A percentile compares a stretch with the other conserved stretches of the same genome.
Evolutionary conservation across 1,284 basidiomycete species (phyloP).

Genomic region (Mycosarcoma maydis): DNA sequence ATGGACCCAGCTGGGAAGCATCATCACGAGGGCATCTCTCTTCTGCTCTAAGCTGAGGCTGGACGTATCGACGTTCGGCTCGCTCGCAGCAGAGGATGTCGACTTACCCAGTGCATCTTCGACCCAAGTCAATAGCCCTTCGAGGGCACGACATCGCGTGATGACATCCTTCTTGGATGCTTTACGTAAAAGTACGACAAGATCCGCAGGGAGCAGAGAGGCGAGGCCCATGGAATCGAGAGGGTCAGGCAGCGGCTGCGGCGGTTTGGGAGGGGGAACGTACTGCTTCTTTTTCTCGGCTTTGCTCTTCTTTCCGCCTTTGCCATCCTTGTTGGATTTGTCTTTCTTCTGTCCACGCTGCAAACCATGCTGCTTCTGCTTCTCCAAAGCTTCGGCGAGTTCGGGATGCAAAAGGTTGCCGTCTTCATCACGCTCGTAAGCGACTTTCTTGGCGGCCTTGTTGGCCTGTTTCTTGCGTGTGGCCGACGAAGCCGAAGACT

Average conservation of each 20-base stretch:
- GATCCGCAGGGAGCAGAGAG: conserved; percentile 72
- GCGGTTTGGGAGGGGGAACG: conserved; percentile 71
- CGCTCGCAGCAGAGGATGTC: conserved; percentile 54
- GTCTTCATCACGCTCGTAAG: conserved; percentile 45
- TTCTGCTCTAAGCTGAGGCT: conserved; percentile 41
- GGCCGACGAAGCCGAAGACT: conserved; percentile 64
- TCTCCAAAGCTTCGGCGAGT: conserved; percentile 29
- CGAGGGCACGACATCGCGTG: conserved; percentile 85
- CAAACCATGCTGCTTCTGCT: conserved; percentile 22
- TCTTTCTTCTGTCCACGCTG: conserved; percentile 61
- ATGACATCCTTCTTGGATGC: conserved; percentile 90
- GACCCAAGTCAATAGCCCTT: conserved; percentile 82
- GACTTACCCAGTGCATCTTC: conserved; percentile 69
- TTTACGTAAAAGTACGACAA: conserved; percentile 82
- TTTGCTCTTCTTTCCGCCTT: conserved; percentile 49
- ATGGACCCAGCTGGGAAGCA: conserved; percentile 91
- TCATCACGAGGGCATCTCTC: conserved; percentile 72
- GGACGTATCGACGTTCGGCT: conserved; percentile 43
- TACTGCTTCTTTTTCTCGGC: conserved; percentile 61
- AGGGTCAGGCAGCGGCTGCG: conserved; percentile 85
- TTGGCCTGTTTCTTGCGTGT: conserved; percentile 66
- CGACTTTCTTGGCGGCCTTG: conserved; percentile 56
- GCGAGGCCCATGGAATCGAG: conserved; percentile 85
- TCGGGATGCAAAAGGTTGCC: conserved; percentile 34
- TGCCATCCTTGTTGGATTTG: conserved; percentile 53